Conservation (phyloP, 306 rosid species). For the Cucurbita pepo region DNA sequence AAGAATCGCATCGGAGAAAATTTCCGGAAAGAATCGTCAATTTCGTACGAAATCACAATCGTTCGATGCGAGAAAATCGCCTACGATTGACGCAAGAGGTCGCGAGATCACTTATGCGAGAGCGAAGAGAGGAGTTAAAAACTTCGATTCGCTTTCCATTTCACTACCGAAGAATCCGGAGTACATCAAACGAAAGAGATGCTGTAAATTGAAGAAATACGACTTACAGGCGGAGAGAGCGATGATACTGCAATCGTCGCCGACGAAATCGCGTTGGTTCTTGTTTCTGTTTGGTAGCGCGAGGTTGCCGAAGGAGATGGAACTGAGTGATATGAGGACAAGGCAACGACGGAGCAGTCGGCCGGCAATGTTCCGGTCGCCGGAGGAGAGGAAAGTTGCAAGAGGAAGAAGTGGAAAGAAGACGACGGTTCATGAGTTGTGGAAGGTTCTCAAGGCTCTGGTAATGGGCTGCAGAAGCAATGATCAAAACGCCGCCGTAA, state of each 20-base stretch:
- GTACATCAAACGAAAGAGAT: background rate
- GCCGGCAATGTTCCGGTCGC: slow-evolving; percentile 17
- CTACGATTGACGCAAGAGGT: background rate
- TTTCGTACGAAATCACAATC: slow-evolving; percentile 9
- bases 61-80: background rate
- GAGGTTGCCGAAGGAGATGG: slow-evolving; percentile 37
- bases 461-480: slow-evolving; percentile 14
- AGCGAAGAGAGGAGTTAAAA: background rate
- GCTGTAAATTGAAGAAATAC: background rate
- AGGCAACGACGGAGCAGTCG: slow-evolving; percentile 32
- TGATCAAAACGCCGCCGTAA: slow-evolving; percentile 22
- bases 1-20: background rate
- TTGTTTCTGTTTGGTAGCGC: slow-evolving; percentile 48
- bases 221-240: slow-evolving; percentile 13
- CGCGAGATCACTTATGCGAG: background rate
- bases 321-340: slow-evolving; percentile 36
- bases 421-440: slow-evolving; percentile 18
- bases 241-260: slow-evolving; percentile 22
- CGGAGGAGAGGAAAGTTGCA: slow-evolving; percentile 5
- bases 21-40: background rate
- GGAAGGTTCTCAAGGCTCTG: slow-evolving; percentile 24
- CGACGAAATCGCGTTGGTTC: slow-evolving; percentile 44
- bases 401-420: background rate
- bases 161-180: background rate
- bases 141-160: background rate